A percentile compares a stretch with the other conserved stretches of the same genome.
These are phyloP conservation scores for Craspedostauros australis DNA, from an alignment of 108 stramenopile species.

Conservation along the genomic window DNA sequence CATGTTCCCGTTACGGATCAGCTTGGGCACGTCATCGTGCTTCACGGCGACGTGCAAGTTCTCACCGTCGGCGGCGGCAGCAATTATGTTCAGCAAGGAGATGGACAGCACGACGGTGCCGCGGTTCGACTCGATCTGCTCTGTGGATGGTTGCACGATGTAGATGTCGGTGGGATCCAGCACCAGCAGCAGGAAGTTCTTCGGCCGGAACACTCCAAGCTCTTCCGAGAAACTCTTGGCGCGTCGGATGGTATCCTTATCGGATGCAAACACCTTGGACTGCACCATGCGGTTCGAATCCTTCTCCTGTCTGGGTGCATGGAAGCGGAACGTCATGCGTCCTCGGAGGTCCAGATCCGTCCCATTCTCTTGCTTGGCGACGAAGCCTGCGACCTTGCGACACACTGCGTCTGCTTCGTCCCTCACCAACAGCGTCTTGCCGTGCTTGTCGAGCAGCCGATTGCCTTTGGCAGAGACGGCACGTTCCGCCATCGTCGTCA, in stretches of 20 bases:
- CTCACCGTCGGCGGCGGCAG: slow-evolving; percentile 53
- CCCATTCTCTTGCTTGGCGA: slow-evolving; percentile 32
- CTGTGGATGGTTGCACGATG: slow-evolving; percentile 35
- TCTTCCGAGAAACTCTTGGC: slow-evolving; percentile 9
- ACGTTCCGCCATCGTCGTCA: slow-evolving; percentile 56
- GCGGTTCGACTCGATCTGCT: slow-evolving; percentile 26
- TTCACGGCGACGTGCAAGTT: slow-evolving; percentile 66
- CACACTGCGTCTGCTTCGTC: slow-evolving; percentile 58
- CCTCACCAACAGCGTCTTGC: neutral
- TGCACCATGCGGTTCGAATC: neutral
- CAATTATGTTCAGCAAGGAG: slow-evolving; percentile 57
- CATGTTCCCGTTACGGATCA: slow-evolving; percentile 71
- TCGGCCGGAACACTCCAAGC: slow-evolving; percentile 1
- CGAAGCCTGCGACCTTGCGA: slow-evolving; percentile 45
- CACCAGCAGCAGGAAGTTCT: slow-evolving; percentile 29
- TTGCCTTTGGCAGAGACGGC: too few relatives aligned
- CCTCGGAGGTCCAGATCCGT: slow-evolving; percentile 68
- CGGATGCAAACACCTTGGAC: neutral
- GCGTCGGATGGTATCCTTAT: neutral
- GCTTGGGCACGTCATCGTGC: slow-evolving; percentile 22
- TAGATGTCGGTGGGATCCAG: slow-evolving; percentile 67
- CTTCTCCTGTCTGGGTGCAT: slow-evolving; percentile 1
- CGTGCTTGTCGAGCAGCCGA: too few relatives aligned
- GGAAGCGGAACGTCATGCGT: slow-evolving; percentile 55
- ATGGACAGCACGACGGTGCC: slow-evolving; percentile 44